Conservation (phyloP, 495 filamentous ascomycete species). For the Aspergillus ellipticus region DNA sequence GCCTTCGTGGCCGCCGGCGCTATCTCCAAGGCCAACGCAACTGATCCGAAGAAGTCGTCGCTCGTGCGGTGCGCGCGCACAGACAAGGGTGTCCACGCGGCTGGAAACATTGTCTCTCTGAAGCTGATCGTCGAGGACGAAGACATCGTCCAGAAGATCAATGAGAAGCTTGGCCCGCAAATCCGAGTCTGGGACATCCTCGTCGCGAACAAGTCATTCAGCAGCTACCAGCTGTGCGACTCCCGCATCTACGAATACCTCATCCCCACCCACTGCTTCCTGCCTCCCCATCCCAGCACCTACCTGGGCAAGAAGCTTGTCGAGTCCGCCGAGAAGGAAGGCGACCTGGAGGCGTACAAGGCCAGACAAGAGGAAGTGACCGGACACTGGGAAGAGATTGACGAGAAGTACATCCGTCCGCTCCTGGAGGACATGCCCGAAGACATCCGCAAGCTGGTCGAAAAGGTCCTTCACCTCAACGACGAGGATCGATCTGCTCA, state of each 20-base stretch:
- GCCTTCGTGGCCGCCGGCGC: slow-evolving; percentile 87
- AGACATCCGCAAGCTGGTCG: slow-evolving; percentile 36
- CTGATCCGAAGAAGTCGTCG: slow-evolving; percentile 94
- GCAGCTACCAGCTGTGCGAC: slow-evolving; percentile 87
- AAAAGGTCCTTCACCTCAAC: slow-evolving; percentile 36
- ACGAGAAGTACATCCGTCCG: slow-evolving; percentile 70
- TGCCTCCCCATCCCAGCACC: slow-evolving; percentile 86
- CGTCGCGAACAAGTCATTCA: slow-evolving; percentile 79
- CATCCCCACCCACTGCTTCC: slow-evolving; percentile 82
- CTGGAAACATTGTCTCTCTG: slow-evolving; percentile 90
- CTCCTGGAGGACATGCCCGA: slow-evolving; percentile 58
- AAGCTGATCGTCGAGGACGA: slow-evolving; percentile 94
- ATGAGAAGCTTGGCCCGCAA: slow-evolving; percentile 74
- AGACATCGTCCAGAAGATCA: slow-evolving; percentile 86
- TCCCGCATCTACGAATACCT: slow-evolving; percentile 95
- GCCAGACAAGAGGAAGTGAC: slow-evolving; percentile 71
- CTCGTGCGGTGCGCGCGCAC: slow-evolving; percentile 91
- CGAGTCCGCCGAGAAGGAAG: slow-evolving; percentile 65
- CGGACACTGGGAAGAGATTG: slow-evolving; percentile 74
- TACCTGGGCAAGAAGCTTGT: slow-evolving; percentile 76
- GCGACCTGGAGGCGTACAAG: slow-evolving; percentile 62
- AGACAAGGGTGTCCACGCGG: slow-evolving; percentile 96
- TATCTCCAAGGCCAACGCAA: slow-evolving; percentile 92
- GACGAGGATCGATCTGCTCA: slow-evolving; percentile 15
- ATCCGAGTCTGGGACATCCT: slow-evolving; percentile 93